Evolutionary conservation across 177 flowering plant species (phyloP).

Genomic region (Telopea speciosissima): DNA sequence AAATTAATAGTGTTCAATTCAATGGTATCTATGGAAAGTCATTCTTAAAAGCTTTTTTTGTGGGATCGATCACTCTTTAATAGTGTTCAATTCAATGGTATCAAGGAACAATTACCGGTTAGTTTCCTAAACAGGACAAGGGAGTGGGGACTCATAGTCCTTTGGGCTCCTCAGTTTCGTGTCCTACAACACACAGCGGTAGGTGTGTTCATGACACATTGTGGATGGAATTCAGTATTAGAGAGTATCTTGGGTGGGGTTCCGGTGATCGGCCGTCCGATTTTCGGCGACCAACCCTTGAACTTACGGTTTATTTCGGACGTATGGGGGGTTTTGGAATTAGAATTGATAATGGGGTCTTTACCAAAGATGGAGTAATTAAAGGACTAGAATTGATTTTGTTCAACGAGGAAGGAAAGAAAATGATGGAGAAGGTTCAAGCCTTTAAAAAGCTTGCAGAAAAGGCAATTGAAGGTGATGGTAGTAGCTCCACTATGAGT

Average conservation of each 20-base stretch:
- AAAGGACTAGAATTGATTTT: neutral
- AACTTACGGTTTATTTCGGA: neutral
- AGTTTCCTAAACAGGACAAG: neutral
- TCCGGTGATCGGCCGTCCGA: neutral
- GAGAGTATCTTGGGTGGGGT: neutral
- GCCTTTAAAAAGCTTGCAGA: neutral
- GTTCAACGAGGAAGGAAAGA: neutral
- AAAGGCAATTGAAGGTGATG: neutral
- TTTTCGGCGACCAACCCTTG: neutral
- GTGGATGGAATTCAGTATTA: neutral
- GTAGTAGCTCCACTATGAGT: neutral
- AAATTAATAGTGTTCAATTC: too few relatives aligned
- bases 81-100: neutral
- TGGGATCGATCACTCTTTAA: too few relatives aligned
- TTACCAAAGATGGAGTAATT: neutral
- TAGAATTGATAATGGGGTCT: neutral
- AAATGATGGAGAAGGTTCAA: neutral
- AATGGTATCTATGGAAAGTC: too few relatives aligned
- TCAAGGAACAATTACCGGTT: neutral
- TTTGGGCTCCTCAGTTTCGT: neutral
- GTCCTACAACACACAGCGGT: neutral
- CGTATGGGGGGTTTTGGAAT: neutral
- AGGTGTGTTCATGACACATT: neutral
- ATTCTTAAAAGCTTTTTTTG: neutral
- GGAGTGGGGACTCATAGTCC: neutral